Evolutionary conservation across 169 alveolate genomes (phyloP), one percentile per base, ranked within the genome.

Genomic region (Cryptosporidium viatorum): DNA sequence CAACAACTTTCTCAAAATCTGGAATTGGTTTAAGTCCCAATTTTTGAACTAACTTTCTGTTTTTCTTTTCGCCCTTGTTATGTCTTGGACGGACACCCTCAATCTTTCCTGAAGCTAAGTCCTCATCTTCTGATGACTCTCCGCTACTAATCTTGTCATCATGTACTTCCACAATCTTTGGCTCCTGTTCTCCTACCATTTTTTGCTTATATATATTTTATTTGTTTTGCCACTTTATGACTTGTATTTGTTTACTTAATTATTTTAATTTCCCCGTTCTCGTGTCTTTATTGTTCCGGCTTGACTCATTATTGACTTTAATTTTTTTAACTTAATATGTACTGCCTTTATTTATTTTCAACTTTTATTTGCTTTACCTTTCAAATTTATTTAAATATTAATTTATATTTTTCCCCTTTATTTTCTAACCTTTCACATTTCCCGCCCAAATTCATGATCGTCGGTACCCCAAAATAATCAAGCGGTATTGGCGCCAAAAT

Each of bases 111-210:
- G 80, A 41, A 10, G 26, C 31, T 3, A 18, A 23, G 23, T 59
- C 75, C 69, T 80, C 89, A 12, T 80, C 89, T 37, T 60, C 73
- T 3, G 89, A 80, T 14, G 89, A 80, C 26, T 41, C 75, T 12
- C 75, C 89, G 33, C 89, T 80, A 50, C 80, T 80, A 26, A 62
- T 59, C 14, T 80, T 51, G 70, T 80, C 89, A 41, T 80, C 89
- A n/a, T 80, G 80, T 29, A 65, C 39, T 33, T 80, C 89, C 45
- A 65, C 89, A 29, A 80, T 80, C 62, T 80, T 80, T 21, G 89
- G 89, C 26, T 80, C 89, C 29, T 62, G 60, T 43, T 62, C 89
- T 58, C 75, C 75, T n/a, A 52, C 75, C 89, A 80, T 80, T 26
- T 21, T 80, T 59, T 31, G 39, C 37, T 26, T 59, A 3, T 33